Percentiles rank a stretch among this genome's conserved stretches.
phyloP scores from a whole-genome alignment of 768 basidiomycete species.

The Galerina marginata region DNA sequence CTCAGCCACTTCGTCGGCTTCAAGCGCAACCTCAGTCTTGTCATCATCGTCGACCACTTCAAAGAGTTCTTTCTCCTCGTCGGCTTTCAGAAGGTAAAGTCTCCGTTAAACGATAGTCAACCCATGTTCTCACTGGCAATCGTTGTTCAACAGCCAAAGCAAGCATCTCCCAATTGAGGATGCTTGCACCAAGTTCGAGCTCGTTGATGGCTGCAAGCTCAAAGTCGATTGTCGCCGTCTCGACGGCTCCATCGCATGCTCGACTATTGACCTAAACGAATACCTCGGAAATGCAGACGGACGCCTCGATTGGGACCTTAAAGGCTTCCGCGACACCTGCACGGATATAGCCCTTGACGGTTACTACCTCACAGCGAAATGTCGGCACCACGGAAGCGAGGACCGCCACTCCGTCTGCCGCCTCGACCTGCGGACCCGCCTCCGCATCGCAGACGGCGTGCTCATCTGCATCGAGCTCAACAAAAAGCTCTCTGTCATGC shows the following conservation, averaged over 20 bases:
- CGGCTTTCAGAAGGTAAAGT: constrained; percentile 20
- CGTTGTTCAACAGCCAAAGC: constrained; percentile 7
- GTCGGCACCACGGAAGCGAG: constrained; percentile 10
- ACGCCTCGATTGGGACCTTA: constrained; percentile 20
- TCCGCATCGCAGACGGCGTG: constrained; percentile 18
- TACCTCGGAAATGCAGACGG: constrained; percentile 20
- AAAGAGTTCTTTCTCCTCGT: constrained; percentile 18
- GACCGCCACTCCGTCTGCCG: constrained; percentile 13
- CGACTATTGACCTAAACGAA: constrained; percentile 19
- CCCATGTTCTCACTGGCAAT: not conserved
- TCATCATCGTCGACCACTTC: constrained; percentile 15
- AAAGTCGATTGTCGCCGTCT: constrained; percentile 19
- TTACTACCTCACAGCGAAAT: constrained; percentile 18
- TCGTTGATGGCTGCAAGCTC: constrained; percentile 17
- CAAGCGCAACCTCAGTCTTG: constrained; percentile 10
- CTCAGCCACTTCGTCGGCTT: not conserved
- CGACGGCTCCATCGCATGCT: constrained; percentile 18
- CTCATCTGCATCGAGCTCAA: constrained; percentile 25
- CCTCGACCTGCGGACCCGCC: constrained; percentile 23
- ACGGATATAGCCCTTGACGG: constrained; percentile 18
- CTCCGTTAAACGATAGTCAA: not conserved
- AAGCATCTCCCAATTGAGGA: constrained; percentile 21
- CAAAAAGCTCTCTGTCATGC: constrained; percentile 26
- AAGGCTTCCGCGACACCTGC: constrained; percentile 19
- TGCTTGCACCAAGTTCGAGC: constrained; percentile 17